A percentile compares a stretch with the other conserved stretches of the same genome.
Conservation (phyloP, 768 basidiomycete genomes). For the Rhodotorula paludigena region DNA sequence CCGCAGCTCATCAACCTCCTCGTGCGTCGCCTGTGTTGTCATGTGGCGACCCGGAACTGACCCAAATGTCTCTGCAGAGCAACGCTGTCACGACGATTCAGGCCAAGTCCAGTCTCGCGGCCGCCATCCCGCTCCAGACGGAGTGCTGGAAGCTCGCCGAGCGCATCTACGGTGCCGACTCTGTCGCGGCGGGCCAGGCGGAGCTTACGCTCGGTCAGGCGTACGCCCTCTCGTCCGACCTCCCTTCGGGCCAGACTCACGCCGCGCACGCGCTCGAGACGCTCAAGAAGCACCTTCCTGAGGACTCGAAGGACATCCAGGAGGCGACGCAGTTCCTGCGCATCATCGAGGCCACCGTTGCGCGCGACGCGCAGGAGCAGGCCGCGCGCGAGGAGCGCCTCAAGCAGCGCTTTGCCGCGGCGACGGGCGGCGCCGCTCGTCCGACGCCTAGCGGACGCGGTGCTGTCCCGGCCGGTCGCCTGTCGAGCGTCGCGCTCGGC, state of each 20-base stretch:
- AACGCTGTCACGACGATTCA: slow-evolving; percentile 48
- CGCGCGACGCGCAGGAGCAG: slow-evolving; percentile 44
- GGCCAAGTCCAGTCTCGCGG: slow-evolving; percentile 37
- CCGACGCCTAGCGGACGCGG: slow-evolving; percentile 3
- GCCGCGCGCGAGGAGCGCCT: slow-evolving; percentile 41
- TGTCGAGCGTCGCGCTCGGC: slow-evolving; percentile 11
- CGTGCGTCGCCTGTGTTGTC: slow-evolving; percentile 40
- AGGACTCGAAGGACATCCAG: slow-evolving; percentile 46
- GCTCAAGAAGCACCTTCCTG: slow-evolving; percentile 46
- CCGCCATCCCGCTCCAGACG: slow-evolving; percentile 45
- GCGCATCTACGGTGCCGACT: slow-evolving; percentile 46
- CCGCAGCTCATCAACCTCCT: slow-evolving; percentile 48
- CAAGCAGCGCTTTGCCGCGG: slow-evolving; percentile 24
- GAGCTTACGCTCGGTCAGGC: slow-evolving; percentile 48
- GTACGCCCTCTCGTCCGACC: slow-evolving; percentile 47
- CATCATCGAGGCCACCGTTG: slow-evolving; percentile 45
- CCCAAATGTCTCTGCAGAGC: slow-evolving; percentile 35
- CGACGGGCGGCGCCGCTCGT: slow-evolving; percentile 14
- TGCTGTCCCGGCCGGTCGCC: slow-evolving; percentile 1
- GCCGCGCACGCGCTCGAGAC: slow-evolving; percentile 45
- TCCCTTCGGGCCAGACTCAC: slow-evolving; percentile 44
- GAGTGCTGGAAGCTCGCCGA: slow-evolving; percentile 43
- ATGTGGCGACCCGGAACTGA: neutral
- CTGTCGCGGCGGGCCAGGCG: slow-evolving; percentile 47
- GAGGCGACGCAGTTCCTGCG: slow-evolving; percentile 47